Evolutionary conservation across 805 yeast genomes (phyloP), one percentile per base, ranked within the genome.

Genomic region (Brettanomyces naardenensis): DNA sequence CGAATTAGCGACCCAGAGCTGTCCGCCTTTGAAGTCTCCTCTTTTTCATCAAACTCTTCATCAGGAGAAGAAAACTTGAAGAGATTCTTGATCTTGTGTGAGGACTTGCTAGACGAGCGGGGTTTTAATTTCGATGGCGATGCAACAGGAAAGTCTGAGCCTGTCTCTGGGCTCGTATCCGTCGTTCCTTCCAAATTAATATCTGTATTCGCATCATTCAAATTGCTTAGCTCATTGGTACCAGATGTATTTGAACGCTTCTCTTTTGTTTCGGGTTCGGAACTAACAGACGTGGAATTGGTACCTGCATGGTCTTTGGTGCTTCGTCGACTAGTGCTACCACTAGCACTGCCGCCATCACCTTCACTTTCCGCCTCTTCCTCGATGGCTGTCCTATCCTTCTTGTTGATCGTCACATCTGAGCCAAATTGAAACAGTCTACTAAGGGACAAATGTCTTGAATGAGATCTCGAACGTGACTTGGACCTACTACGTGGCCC

Each of bases 381-480:
- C n/a, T n/a, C n/a, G n/a, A n/a, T n/a, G n/a, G n/a, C n/a, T n/a
- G n/a, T n/a, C n/a, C n/a, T n/a, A n/a, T n/a, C n/a, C n/a, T n/a
- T n/a, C n/a, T n/a, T n/a, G 26, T 23, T 23, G 11, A 23, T 11
- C 7, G 26, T 23, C 10, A 11, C 11, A 23, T 30, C 33, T n/a
- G 29, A 28, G 28, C 25, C 38, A 35, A 14, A 23, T 37, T 31
- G 41, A 43, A 68, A 61, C 14, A 68, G 46, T 36, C 63, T 58
- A 2, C 66, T 61, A 15, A 68, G 47, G 6, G 62, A 54, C 21
- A 56, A 35, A 28, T 58, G 55, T 25, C 58, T 48, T 1, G 72
- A 66, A 41, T 64, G 55, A 10, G 72, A 66, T 36, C 73, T 49
- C 3, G 67, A 54, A 41, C 71, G 47, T 13, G 64, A 48, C 28